These are phyloP conservation scores for Mucor racemosus DNA, from an alignment of 371 early-diverging fungal genomes.

Conservation along the genomic window DNA sequence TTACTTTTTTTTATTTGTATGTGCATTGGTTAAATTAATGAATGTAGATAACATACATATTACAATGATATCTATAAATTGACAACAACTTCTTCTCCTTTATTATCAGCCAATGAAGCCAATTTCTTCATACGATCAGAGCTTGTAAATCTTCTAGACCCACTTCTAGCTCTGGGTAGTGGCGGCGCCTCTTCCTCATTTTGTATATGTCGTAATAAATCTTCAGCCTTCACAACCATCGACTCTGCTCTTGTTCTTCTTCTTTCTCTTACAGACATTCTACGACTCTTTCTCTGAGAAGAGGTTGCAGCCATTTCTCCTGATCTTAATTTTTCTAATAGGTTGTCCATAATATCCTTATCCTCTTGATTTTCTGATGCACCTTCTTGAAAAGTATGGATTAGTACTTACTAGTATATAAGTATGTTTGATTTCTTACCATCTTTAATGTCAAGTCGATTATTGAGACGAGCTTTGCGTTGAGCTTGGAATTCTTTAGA, in stretches of 20 bases:
- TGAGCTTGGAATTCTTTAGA: slow-evolving; percentile 50
- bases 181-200: slow-evolving; percentile 52
- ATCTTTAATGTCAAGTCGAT: slow-evolving; percentile 42
- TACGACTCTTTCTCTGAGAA: slow-evolving; percentile 54
- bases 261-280: slow-evolving; percentile 42
- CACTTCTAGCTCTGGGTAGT: slow-evolving; percentile 30
- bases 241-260: slow-evolving; percentile 63
- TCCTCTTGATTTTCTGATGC: slow-evolving; percentile 58
- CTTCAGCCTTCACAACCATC: slow-evolving; percentile 71
- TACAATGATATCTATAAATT: not conserved
- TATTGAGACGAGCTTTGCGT: slow-evolving; percentile 45
- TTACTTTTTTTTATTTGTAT: too few species aligned
- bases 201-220: slow-evolving; percentile 70
- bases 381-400: not conserved
- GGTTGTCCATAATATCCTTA: slow-evolving; percentile 84
- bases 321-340: slow-evolving; percentile 77
- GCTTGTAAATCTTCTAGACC: slow-evolving; percentile 39
- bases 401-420: too few species aligned
- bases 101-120: slow-evolving; percentile 45
- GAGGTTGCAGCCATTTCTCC: slow-evolving; percentile 68
- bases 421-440: slow-evolving; percentile 25
- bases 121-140: slow-evolving; percentile 46
- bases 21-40: too few species aligned
- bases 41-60: too few species aligned
- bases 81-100: slow-evolving; percentile 17